A percentile compares a stretch with the other conserved stretches of the same genome.
phyloP scores from a whole-genome alignment of 257 asterid species.

The Solanum habrochaites region DNA sequence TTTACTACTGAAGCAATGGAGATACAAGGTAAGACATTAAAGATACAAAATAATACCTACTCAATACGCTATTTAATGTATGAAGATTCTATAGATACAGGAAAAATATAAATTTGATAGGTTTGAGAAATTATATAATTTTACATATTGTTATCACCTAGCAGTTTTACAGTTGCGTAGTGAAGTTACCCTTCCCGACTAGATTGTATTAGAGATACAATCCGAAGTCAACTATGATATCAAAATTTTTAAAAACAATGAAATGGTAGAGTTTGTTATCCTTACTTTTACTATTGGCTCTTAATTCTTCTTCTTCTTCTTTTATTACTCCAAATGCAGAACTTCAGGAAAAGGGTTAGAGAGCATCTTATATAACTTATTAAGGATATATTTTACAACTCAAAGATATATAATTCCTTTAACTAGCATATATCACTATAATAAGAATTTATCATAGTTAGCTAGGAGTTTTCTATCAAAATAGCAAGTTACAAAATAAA shows the following conservation, averaged over 20 bases:
- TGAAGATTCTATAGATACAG: neutral
- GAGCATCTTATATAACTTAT: neutral
- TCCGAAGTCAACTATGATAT: neutral
- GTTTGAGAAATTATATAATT: neutral
- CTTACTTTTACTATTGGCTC: neutral
- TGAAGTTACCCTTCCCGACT: neutral
- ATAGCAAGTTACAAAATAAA: too few species aligned
- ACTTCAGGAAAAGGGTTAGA: neutral
- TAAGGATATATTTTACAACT: neutral
- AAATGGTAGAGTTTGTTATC: neutral
- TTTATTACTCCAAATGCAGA: neutral
- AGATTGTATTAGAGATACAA: neutral
- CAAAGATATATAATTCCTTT: too few species aligned
- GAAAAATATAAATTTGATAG: too few species aligned
- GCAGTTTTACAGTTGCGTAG: neutral
- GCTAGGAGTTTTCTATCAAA: too few species aligned
- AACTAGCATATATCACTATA: too few species aligned
- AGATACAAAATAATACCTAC: neutral
- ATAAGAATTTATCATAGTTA: too few species aligned
- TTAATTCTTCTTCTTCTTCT: neutral
- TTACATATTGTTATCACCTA: neutral
- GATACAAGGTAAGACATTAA: neutral
- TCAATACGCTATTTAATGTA: neutral
- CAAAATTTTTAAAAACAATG: neutral
- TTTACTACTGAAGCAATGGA: neutral